phyloP scores from a whole-genome alignment of 140 eudicot genomes.

The Flaveria floridana region DNA sequence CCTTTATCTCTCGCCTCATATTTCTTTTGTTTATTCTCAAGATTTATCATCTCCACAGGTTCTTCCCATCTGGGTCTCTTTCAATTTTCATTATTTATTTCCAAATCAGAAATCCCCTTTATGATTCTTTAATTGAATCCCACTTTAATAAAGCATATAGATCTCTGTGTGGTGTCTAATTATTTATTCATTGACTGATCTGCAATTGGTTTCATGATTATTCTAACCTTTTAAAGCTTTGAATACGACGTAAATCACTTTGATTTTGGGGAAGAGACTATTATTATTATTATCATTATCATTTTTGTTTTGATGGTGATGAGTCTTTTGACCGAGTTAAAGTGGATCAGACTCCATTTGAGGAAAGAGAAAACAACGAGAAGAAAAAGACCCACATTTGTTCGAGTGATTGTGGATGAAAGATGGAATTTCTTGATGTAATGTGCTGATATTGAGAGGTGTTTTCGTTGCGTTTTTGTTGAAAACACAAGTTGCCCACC shows the following conservation, averaged over 20 bases:
- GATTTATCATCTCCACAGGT: conserved; percentile 24
- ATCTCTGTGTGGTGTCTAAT: conserved; percentile 37
- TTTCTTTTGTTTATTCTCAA: conserved; percentile 23
- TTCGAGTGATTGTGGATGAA: neutral
- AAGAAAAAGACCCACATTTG: too few relatives aligned
- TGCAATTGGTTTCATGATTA: conserved; percentile 42
- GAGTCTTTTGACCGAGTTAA: conserved; percentile 57
- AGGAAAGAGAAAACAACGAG: neutral
- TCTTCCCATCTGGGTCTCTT: conserved; percentile 32
- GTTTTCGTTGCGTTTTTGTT: neutral
- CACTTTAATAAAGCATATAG: conserved; percentile 33
- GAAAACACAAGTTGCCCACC: neutral
- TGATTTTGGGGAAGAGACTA: conserved; percentile 34
- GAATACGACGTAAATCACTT: conserved; percentile 44
- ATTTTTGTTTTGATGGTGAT: conserved; percentile 38
- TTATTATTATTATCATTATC: conserved; percentile 20
- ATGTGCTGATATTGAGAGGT: conserved; percentile 4
- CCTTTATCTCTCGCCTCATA: conserved; percentile 9
- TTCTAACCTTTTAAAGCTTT: conserved; percentile 40
- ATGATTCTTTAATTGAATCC: conserved; percentile 28
- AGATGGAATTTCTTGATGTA: conserved; percentile 3
- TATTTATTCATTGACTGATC: conserved; percentile 44
- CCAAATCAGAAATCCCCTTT: conserved; percentile 20
- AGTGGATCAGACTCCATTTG: conserved; percentile 35
- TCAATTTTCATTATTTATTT: conserved; percentile 23